Conservation (phyloP, 2,329 filamentous ascomycete genomes). For the Verticillium nonalfalfae region DNA sequence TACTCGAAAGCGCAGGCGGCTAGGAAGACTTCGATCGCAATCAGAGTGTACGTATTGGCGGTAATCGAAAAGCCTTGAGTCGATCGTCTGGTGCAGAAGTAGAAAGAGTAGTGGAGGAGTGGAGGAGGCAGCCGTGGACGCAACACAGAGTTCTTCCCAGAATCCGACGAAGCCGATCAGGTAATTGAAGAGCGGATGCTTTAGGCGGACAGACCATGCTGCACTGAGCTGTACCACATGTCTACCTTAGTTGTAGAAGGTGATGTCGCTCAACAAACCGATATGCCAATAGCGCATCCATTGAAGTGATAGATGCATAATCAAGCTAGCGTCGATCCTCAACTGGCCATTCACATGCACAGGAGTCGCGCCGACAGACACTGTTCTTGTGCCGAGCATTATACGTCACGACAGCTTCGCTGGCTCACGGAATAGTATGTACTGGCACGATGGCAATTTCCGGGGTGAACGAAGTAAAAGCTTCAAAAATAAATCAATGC, state of each 20-base stretch:
- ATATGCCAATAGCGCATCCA: too few relatives aligned
- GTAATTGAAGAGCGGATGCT: neutral
- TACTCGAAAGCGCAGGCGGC: too few relatives aligned
- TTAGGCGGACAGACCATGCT: neutral
- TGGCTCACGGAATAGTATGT: neutral
- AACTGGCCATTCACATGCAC: too few relatives aligned
- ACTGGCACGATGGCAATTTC: neutral
- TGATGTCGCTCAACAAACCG: too few relatives aligned
- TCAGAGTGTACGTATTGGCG: too few relatives aligned
- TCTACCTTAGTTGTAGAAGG: neutral
- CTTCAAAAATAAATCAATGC: constrained; percentile 7
- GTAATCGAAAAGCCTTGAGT: too few relatives aligned
- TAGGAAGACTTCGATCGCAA: too few relatives aligned
- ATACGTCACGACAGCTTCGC: neutral
- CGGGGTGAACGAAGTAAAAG: neutral
- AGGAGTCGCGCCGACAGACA: too few relatives aligned
- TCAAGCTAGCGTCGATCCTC: too few relatives aligned
- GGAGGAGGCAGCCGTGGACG: neutral
- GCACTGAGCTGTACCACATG: neutral
- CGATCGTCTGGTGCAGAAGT: too few relatives aligned
- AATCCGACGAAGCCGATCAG: neutral
- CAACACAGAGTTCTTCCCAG: neutral
- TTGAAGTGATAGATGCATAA: too few relatives aligned
- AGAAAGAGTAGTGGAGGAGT: neutral
- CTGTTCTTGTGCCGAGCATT: too few relatives aligned